These are phyloP conservation scores for Daucus carota DNA, from an alignment of 129 eudicot species.

Conservation along the genomic window DH1_v3.0 NC_030386.2:25324501-25325000, in stretches of 20 bases:
- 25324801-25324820: constrained; percentile 29
- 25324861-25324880: constrained; percentile 81
- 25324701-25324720: neutral
- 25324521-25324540: neutral
- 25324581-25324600: neutral
- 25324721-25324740: neutral
- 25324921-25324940: neutral
- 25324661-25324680: neutral
- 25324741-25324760: neutral
- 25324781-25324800: too few species aligned
- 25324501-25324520: neutral
- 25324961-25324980: neutral
- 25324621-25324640: neutral
- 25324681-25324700: neutral
- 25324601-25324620: neutral
- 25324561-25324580: neutral
- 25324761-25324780: too few species aligned
- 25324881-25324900: constrained; percentile 42
- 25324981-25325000: neutral
- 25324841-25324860: constrained; percentile 65
- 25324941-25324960: neutral
- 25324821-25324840: constrained; percentile 46
- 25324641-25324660: neutral
- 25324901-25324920: constrained; percentile 24
- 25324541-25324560: too few species aligned